Base-by-base conservation (phyloP, 129 eudicot genomes). In the Rutidosis leptorrhynchoides region DNA sequence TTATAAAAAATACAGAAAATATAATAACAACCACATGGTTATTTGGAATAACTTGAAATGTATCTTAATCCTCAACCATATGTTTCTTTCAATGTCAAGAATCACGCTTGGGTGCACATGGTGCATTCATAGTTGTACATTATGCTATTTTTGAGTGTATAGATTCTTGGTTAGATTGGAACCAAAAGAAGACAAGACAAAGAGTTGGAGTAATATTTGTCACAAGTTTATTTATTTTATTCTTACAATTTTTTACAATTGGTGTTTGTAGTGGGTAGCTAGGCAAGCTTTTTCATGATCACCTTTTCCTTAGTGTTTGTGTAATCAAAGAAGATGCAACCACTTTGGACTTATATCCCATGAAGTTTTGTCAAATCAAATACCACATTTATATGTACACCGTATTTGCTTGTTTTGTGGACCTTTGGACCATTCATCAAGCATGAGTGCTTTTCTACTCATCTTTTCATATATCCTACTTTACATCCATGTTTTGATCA, bases 291-390 rank as follows among this genome's bases (percentile, higher is more conserved):
- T 65, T 74, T 66, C 79, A 65, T 48, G 48, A 71, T 71, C 74
- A 74, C 42, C 70, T 74, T 80, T 48, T 67, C 77, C 77, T 52
- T 64, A 35, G 68, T 77, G 62, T 66, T 75, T 79, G 70, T 64
- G 80, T 70, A 56, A 74, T 56, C 52, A 75, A 77, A 72, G 72
- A 66, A 64, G 40, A 76, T 74, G 60, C 83, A 74, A 43, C 67
- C 85, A 80, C 70, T 67, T 61, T 78, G 81, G 64, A 72, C 66
- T 48, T 33, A 14, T 58, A 56, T 68, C 46, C 79, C 70, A 83
- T 64, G 73, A 66, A 59, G 75, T 68, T 70, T 75, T 71, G 86
- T 81, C 82, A 75, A 81, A 77, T 57, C 71, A 74, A 77, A 63
- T 19, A 32, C 61, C 64, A 69, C 67, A 66, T 52, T 33, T 69